Base-by-base conservation (phyloP, 306 rosid genomes). In the Rubus parviflorus region DNA sequence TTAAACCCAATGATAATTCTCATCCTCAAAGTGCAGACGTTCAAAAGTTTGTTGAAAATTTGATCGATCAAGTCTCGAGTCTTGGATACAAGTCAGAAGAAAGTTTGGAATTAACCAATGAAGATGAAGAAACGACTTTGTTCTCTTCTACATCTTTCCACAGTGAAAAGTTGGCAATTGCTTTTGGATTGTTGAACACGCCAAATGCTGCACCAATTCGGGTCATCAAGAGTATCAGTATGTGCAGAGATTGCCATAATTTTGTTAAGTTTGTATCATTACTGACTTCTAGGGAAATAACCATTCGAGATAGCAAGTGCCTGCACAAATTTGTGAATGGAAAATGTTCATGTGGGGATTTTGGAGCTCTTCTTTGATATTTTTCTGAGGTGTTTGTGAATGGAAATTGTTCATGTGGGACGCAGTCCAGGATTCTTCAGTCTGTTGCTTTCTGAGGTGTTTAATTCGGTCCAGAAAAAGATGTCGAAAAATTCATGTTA, bases 231-330 rank as follows among this genome's bases (percentile, higher is more conserved):
- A 90, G 83, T 77, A 81, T 89, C 75, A 74, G 79, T 67, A 92
- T 95, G 92, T 88, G 92, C 84, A 88, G 87, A 78, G 98, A 90
- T 83, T 81, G 97, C 80, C 98, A 95, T 79, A 84, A 77, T 52
- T 95, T 92, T 86, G 62, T 87, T 17, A 88, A 87, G 87, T 81
- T 74, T 17, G 62, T 87, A 62, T 90, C 97, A 13, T 54, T 77
- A 78, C 60, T 88, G 78, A 87, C 84, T 37, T 85, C 75, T 70
- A 87, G 97, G 83, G 96, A 95, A 84, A 88, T 95, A 70, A 68
- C 88, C 72, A 68, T 95, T 68, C 84, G 92, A 86, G 97, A 95
- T 80, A 87, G 88, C 70, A 92, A 82, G 88, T 70, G 86, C 83
- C 89, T 90, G 75, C 97, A 95, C 77, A 92, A 81, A 81, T 88